Evolutionary conservation across 2,329 filamentous ascomycete genomes (phyloP), one percentile per base, ranked within the genome.

Genomic region (Lomentospora prolificans): DNA sequence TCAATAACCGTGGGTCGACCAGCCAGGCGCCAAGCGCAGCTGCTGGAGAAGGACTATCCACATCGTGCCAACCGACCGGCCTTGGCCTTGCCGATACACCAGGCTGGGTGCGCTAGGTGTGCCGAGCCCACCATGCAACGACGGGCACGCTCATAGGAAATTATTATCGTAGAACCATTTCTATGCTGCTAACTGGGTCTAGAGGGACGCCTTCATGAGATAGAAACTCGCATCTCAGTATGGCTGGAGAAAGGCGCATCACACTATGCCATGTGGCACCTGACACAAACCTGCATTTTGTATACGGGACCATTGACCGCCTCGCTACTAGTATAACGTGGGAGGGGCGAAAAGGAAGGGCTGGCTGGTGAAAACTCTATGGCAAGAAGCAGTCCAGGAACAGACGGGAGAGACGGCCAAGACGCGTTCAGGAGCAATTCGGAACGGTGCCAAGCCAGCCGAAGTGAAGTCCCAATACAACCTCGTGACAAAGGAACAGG

Each of bases 1-100:
- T 50, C 41, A 30, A 55, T 31, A 41, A 10, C 53, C 22, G 41
- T 55, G 48, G 53, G 53, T 36, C 53, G 17, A 28, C n/a, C 19
- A 44, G 10, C 36, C n/a, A 24, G 24, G n/a, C 41, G 53, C 53
- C 53, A 55, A 55, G 53, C 44, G 22, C 48, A 30, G 24, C n/a
- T 48, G 25, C 48, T 51, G 8, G 24, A 17, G 30, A 4, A 17
- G 48, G 14, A 14, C 12, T 17, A 28, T 51, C 48, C 48, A 51
- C 48, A 28, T 30, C 25, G 48, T 51, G 25, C 48, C 25, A 31
- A 31, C 22, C 48, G 14, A 28, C 25, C 48, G 48, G 48, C 9
- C 48, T 51, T 51, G 48, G 48, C 48, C 48, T 51, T 51, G 48
- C 28, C 48, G 44, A 48, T n/a, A n/a, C 22, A 19, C 22, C 17